phyloP scores from a whole-genome alignment of 2,329 filamentous ascomycete species.

The Nigrospora osmanthi region DNA sequence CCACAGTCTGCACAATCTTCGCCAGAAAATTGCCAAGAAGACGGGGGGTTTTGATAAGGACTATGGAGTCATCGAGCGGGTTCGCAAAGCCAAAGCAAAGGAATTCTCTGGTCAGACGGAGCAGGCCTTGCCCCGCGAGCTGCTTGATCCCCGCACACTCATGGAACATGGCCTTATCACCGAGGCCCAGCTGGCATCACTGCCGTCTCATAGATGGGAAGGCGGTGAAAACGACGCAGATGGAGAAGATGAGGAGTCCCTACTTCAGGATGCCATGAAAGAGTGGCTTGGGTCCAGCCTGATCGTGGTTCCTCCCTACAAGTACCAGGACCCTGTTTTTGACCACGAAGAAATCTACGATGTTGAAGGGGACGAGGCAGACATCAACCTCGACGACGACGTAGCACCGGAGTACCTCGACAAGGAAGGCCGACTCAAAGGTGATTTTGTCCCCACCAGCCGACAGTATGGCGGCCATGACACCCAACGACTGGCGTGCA shows the following conservation, averaged over 20 bases:
- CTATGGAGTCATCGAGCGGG: conserved; percentile 16
- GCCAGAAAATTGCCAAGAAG: conserved; percentile 16
- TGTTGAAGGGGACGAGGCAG: conserved; percentile 48
- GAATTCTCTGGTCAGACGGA: conserved; percentile 33
- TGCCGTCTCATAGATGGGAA: conserved; percentile 24
- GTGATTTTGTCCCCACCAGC: conserved; percentile 30
- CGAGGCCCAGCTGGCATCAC: conserved; percentile 52
- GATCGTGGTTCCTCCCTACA: conserved; percentile 15
- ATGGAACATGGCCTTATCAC: conserved; percentile 50
- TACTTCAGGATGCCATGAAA: conserved; percentile 28
- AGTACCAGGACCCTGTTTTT: conserved; percentile 16
- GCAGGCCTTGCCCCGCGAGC: conserved; percentile 26
- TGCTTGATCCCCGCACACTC: conserved; percentile 49
- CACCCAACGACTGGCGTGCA: conserved; percentile 10
- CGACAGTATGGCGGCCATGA: conserved; percentile 30
- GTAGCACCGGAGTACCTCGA: conserved; percentile 21
- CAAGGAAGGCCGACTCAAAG: conserved; percentile 31
- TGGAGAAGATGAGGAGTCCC: conserved; percentile 19
- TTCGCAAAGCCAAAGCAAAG: conserved; percentile 16
- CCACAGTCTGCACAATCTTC: conserved; percentile 59
- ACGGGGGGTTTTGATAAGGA: conserved; percentile 10
- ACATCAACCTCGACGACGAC: conserved; percentile 34
- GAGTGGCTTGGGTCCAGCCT: conserved; percentile 51
- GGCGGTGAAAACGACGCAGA: conserved; percentile 16
- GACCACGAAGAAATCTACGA: conserved; percentile 29